Evolutionary conservation across 2,329 filamentous ascomycete species (phyloP), one percentile per base, ranked within the genome.

Genomic region (Sclerotinia minor): DNA sequence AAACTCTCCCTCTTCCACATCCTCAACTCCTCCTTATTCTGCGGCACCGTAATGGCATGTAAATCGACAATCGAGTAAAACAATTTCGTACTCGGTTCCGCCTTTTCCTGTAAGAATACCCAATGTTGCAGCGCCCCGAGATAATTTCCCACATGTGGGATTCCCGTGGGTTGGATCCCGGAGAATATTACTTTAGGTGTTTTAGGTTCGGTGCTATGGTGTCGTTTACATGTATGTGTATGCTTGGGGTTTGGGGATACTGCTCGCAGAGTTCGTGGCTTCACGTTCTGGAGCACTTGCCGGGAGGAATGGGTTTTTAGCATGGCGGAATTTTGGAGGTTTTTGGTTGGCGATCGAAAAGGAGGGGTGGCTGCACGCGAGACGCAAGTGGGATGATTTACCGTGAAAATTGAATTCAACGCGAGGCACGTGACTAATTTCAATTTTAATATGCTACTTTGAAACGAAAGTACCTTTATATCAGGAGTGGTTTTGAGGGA

Each of bases 61-160:
- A 98, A 83, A 79, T 99, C 95, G 64, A 97, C 95, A 65, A 99
- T 86, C 0, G 91, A 96, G 80, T 90, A 99, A 38, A 96, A 80
- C 26, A 97, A 82, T 68, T 84, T 89, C 15, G 88, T 86, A 5
- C 80, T 81, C 2, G 83, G 76, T 0, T 80, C 72, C 0, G 87
- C 82, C 49, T 84, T 81, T 69, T 92, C 81, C 72, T 99, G 94
- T 9, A 97, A 83, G 69, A 84, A 83, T 58, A 91, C 90, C 95
- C 95, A 99, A 83, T 92, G 88, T 63, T 87, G 86, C 67, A 99
- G 81, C 21, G 95, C 95, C 35, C 95, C 95, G 15, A 96, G 85
- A 79, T 97, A 99, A 80, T 99, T 99, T 67, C 95, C 95, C 41
- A 99, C 81, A 78, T 99, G 95, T 19, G 95, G 95, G 32, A 96